These are phyloP conservation scores for Blastobotrys attinorum DNA, from an alignment of 805 yeast genomes.

Conservation along the genomic window DNA sequence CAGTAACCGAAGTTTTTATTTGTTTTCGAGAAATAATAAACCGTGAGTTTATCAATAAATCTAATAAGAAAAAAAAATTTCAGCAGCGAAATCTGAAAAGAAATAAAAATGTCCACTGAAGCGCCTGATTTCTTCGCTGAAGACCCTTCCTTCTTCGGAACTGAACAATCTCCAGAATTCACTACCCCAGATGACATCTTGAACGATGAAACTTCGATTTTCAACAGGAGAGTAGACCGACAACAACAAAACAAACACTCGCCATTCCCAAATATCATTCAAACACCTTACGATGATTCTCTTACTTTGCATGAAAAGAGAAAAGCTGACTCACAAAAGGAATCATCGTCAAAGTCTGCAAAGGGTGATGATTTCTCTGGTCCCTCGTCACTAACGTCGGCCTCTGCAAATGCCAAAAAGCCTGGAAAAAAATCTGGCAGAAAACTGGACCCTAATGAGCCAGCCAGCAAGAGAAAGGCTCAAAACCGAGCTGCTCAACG, in stretches of 20 bases:
- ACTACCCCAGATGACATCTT: neutral
- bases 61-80: too few relatives aligned
- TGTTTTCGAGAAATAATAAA: too few relatives aligned
- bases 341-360: neutral
- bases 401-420: constrained; percentile 4
- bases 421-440: constrained; percentile 51
- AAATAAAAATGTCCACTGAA: too few relatives aligned
- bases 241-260: neutral
- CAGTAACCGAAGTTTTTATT: too few relatives aligned
- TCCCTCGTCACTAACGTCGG: neutral
- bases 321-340: neutral
- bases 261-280: neutral
- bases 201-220: neutral
- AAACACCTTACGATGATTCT: neutral
- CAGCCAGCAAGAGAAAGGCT: constrained; percentile 85
- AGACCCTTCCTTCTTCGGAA: neutral
- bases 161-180: neutral
- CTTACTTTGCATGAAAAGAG: neutral
- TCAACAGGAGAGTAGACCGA: too few relatives aligned
- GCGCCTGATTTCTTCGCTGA: neutral
- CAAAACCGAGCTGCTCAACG: constrained; percentile 98
- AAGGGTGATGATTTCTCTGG: neutral
- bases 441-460: constrained; percentile 69
- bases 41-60: too few relatives aligned
- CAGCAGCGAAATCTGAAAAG: too few relatives aligned